Evolutionary conservation across 2,329 filamentous ascomycete genomes (phyloP), one percentile per base, ranked within the genome.

Genomic region (Pyricularia pennisetigena): DNA sequence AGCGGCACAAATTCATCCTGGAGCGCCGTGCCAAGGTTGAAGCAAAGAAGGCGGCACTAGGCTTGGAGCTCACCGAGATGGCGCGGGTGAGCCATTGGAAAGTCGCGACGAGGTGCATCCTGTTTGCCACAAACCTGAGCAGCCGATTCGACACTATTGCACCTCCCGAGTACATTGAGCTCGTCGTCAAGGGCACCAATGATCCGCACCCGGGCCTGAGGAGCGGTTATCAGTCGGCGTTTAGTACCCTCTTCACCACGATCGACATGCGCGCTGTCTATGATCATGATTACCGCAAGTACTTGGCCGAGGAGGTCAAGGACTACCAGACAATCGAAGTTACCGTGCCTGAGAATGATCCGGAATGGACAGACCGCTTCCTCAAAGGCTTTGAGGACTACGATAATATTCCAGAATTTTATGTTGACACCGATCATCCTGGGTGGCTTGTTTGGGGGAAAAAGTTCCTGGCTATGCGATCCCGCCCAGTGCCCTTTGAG

Each of bases 391-490:
- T 99, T 76, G 88, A 89, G 10, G 85, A 90, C 65, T 88, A 90
- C 6, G 24, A 65, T 8, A 89, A 81, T 14, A 73, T 88, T 35
- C 89, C 92, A 0, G 89, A 97, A 71, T 97, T 96, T 77, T 96
- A 94, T 76, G 88, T 98, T 64, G 95, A 99, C 75, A 86, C 88
- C 68, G 94, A 98, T 75, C 91, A 96, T 75, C 93, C 94, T 4
- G 95, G 95, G 35, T 99, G 96, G 96, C 84, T 99, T 23, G 93
- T 97, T 0, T 99, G 95, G 95, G 91, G 90, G 67, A 92, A 95
- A 78, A 88, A 85, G 35, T 94, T 98, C 82, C 89, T 88, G 16
- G 95, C 90, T 0, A 93, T 90, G 76, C 87, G 88, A 70, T 88
- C 90, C 2, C 89, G 91, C 67, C 88, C 93, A 71, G 80, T 76